A percentile compares a stretch with the other conserved stretches of the same genome.
Conservation (phyloP, 2,329 filamentous ascomycete genomes). For the Talaromyces sp. region DNA sequence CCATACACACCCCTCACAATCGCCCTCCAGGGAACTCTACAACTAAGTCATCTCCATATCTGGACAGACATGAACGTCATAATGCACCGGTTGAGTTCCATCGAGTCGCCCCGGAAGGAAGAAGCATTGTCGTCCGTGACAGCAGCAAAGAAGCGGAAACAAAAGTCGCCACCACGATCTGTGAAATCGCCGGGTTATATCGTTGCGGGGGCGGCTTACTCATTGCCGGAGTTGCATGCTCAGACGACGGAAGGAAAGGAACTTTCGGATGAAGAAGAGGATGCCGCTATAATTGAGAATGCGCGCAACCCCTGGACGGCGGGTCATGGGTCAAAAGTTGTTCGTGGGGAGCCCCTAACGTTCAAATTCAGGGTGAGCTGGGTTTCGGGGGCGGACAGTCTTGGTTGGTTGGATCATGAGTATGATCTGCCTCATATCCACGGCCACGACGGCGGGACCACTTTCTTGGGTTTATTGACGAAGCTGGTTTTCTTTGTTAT, state of each 20-base stretch:
- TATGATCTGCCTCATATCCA: conserved; percentile 11
- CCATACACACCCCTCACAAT: conserved; percentile 73
- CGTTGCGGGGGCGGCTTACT: conserved; percentile 84
- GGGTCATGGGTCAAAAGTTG: conserved; percentile 58
- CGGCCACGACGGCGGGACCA: neutral
- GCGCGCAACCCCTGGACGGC: conserved; percentile 47
- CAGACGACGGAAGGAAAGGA: conserved; percentile 16
- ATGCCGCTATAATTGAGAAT: conserved; percentile 41
- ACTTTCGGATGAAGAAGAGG: conserved; percentile 35
- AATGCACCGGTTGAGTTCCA: conserved; percentile 56
- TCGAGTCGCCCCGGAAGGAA: conserved; percentile 31
- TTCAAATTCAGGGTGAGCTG: conserved; percentile 78
- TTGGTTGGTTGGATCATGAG: conserved; percentile 35
- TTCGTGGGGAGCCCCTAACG: conserved; percentile 82
- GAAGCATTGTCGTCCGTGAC: neutral
- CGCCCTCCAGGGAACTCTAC: conserved; percentile 81
- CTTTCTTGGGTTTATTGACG: conserved; percentile 26
- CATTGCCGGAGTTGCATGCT: conserved; percentile 64
- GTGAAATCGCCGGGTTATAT: conserved; percentile 63
- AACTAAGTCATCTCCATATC: conserved; percentile 85
- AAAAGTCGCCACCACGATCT: conserved; percentile 21
- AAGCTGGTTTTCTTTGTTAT: conserved; percentile 34
- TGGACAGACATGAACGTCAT: conserved; percentile 86
- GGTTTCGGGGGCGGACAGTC: conserved; percentile 47
- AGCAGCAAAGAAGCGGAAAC: conserved; percentile 57